Evolutionary conservation across 2,329 filamentous ascomycete genomes (phyloP).

Genomic region (Trichothecium roseum): DNA sequence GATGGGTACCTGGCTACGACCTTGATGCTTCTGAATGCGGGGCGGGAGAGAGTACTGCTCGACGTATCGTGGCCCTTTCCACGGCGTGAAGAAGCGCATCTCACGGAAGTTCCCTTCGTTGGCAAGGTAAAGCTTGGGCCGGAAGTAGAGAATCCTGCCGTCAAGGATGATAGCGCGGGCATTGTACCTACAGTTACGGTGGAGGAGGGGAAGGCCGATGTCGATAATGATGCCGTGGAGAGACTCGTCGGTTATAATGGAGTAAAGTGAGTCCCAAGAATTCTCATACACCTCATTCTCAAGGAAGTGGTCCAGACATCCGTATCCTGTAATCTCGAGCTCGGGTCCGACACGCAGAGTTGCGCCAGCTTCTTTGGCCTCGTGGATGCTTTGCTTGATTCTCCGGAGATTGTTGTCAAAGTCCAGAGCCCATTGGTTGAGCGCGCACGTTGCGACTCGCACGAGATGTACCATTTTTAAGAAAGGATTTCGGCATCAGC

Average conservation of each 20-base stretch:
- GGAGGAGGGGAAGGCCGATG: constrained; percentile 18
- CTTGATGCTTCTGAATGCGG: constrained; percentile 10
- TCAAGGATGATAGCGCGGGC: constrained; percentile 22
- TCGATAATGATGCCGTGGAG: constrained; percentile 19
- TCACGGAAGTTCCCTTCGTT: constrained; percentile 28
- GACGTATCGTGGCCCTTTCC: constrained; percentile 21
- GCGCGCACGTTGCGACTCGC: no score
- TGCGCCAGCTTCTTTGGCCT: constrained; percentile 51
- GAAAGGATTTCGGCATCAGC: not conserved
- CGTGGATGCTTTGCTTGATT: constrained; percentile 51
- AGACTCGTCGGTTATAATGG: constrained; percentile 19
- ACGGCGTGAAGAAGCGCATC: constrained; percentile 28
- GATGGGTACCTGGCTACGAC: constrained; percentile 24
- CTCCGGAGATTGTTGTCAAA: constrained; percentile 44
- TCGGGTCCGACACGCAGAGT: constrained; percentile 49
- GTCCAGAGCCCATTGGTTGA: no score
- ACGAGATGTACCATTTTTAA: not conserved
- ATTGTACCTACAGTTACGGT: constrained; percentile 27
- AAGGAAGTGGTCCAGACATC: constrained; percentile 19
- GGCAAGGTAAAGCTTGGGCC: constrained; percentile 19
- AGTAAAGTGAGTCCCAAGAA: constrained; percentile 18
- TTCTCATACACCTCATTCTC: constrained; percentile 21
- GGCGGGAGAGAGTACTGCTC: constrained; percentile 24
- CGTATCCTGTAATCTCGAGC: constrained; percentile 25
- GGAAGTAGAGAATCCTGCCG: constrained; percentile 13